Percentiles rank a stretch among this genome's conserved stretches.
These are phyloP conservation scores for Microbotryum scabiosae DNA, from an alignment of 1,284 basidiomycete species.

Conservation along the genomic window DNA sequence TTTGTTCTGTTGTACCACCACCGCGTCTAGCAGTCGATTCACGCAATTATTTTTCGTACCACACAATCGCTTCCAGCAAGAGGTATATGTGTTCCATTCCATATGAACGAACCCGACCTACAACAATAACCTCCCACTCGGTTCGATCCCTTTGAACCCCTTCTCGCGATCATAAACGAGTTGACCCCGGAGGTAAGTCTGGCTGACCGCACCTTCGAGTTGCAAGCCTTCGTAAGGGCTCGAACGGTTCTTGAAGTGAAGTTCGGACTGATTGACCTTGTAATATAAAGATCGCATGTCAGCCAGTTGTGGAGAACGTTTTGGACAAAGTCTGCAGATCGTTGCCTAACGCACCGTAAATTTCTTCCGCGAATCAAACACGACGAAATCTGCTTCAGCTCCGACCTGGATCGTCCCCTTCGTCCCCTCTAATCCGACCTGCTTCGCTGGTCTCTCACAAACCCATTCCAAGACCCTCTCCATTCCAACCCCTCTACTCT, in stretches of 20 bases:
- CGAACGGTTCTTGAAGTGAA: slow-evolving; percentile 86
- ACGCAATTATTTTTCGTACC: too few relatives aligned
- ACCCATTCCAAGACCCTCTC: slow-evolving; percentile 64
- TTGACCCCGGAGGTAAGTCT: slow-evolving; percentile 66
- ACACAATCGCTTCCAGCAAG: too few relatives aligned
- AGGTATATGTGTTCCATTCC: too few relatives aligned
- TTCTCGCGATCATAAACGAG: slow-evolving; percentile 52
- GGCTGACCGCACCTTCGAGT: slow-evolving; percentile 60
- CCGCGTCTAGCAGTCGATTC: not conserved
- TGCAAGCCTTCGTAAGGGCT: slow-evolving; percentile 72
- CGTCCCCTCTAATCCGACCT: slow-evolving; percentile 57
- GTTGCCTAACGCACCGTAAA: slow-evolving; percentile 52
- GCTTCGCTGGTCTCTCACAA: slow-evolving; percentile 59
- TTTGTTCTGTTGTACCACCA: not conserved
- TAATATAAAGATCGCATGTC: too few relatives aligned
- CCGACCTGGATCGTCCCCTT: slow-evolving; percentile 69
- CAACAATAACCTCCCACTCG: slow-evolving; percentile 13
- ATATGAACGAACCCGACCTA: too few relatives aligned
- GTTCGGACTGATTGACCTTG: slow-evolving; percentile 63
- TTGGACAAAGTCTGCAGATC: too few relatives aligned
- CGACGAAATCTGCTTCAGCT: slow-evolving; percentile 70
- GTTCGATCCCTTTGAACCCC: slow-evolving; percentile 11
- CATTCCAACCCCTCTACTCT: slow-evolving; percentile 51
- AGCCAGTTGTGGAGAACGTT: too few relatives aligned
- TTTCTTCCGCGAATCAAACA: slow-evolving; percentile 66